Percentiles rank a stretch among this genome's conserved stretches.
Conservation (phyloP, 2,329 filamentous ascomycete genomes). For the Ophiostoma perfectum region DNA sequence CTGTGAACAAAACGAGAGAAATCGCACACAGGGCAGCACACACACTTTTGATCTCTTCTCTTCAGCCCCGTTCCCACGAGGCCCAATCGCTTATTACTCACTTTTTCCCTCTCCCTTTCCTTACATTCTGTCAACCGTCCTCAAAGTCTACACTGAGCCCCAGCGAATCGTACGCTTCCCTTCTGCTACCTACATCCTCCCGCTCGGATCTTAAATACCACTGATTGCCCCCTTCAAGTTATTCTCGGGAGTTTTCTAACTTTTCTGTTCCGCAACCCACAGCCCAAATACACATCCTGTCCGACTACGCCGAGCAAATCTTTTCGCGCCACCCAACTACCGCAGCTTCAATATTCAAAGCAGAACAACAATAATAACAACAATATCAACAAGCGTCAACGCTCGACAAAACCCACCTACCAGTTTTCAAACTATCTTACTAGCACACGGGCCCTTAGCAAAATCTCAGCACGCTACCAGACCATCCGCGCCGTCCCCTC, state of each 20-base stretch:
- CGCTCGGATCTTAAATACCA: constrained; percentile 16
- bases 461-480: constrained; percentile 9
- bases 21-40: not conserved
- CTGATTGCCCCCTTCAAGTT: not conserved
- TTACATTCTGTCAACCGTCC: constrained; percentile 5
- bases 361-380: not conserved
- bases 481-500: constrained; percentile 11
- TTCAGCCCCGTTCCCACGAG: constrained; percentile 17
- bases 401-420: not conserved
- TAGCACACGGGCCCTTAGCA: constrained; percentile 5
- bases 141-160: not conserved
- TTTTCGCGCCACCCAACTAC: not conserved
- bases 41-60: not conserved
- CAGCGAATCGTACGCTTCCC: constrained; percentile 14
- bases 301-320: not conserved
- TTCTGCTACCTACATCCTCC: not conserved
- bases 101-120: constrained; percentile 4
- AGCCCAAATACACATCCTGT: not conserved
- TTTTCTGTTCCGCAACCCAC: constrained; percentile 4
- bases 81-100: constrained; percentile 15
- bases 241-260: constrained; percentile 5
- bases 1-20: not conserved
- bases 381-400: not conserved
- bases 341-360: not conserved
- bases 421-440: not conserved